A percentile compares a stretch with the other conserved stretches of the same genome.
Evolutionary conservation across 495 filamentous ascomycete genomes (phyloP).

Genomic region (Trichocladium antarcticum): DNA sequence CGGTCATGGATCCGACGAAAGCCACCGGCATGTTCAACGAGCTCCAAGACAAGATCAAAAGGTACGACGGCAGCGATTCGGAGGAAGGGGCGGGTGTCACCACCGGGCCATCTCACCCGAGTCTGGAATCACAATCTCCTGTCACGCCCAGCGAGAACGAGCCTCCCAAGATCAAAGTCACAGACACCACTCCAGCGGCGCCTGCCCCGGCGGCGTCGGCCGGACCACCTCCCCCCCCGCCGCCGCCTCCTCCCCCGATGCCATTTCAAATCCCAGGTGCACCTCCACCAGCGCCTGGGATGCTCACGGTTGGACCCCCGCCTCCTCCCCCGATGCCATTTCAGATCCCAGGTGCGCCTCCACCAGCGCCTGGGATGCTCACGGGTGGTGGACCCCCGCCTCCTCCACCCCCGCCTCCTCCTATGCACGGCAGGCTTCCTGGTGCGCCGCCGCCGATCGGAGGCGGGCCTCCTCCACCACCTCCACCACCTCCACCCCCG

Average conservation of each 20-base stretch:
- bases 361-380: constrained; percentile 31
- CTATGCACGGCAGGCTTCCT: constrained; percentile 28
- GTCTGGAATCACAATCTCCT: constrained; percentile 58
- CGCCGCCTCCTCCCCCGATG: constrained; percentile 32
- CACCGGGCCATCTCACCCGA: constrained; percentile 66
- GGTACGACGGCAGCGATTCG: constrained; percentile 60
- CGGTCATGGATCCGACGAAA: constrained; percentile 62
- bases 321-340: constrained; percentile 38
- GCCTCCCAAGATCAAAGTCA: constrained; percentile 38
- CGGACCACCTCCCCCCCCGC: constrained; percentile 24
- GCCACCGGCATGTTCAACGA: constrained; percentile 68
- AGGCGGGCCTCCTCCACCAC: constrained; percentile 14
- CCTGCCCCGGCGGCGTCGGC: constrained; percentile 30
- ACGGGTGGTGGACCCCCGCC: constrained; percentile 7
- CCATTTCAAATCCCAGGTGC: constrained; percentile 27
- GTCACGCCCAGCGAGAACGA: constrained; percentile 57
- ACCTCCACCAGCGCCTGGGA: constrained; percentile 24
- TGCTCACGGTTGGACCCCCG: constrained; percentile 5
- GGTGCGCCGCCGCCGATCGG: constrained; percentile 37
- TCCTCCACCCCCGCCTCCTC: constrained; percentile 24
- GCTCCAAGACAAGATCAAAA: constrained; percentile 65
- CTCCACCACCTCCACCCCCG: constrained; percentile 32
- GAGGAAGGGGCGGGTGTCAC: constrained; percentile 63
- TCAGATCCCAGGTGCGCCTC: constrained; percentile 38
- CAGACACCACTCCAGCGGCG: constrained; percentile 33